phyloP scores from a whole-genome alignment of 2,329 filamentous ascomycete genomes.

The Phialophora chinensis region DNA sequence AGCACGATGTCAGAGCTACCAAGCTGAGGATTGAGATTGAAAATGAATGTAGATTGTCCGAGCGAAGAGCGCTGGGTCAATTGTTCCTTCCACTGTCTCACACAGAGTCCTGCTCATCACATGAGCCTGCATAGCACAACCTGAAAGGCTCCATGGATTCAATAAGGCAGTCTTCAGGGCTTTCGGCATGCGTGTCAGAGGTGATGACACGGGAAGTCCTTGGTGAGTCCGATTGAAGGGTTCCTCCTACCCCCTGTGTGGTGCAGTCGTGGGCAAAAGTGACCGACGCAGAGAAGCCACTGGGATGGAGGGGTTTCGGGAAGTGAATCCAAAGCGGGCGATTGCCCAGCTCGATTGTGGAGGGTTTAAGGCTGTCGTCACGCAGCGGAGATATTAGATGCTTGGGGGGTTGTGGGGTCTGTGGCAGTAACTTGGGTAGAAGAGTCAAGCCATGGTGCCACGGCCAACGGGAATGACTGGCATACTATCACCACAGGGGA shows the following conservation, averaged over 20 bases:
- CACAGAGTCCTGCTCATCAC: slow-evolving; percentile 35
- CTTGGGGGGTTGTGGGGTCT: not conserved
- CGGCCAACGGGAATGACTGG: slow-evolving; percentile 10
- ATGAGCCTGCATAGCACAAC: slow-evolving; percentile 34
- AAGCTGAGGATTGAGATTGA: slow-evolving; percentile 32
- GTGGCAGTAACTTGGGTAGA: not conserved
- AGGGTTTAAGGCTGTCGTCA: slow-evolving; percentile 7
- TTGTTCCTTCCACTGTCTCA: slow-evolving; percentile 32
- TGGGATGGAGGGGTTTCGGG: not conserved
- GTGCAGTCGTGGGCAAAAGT: not conserved
- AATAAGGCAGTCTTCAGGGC: slow-evolving; percentile 16
- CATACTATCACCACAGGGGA: not conserved
- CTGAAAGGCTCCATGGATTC: slow-evolving; percentile 39
- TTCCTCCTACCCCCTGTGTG: not conserved
- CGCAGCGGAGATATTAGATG: not conserved
- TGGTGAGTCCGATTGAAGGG: not conserved
- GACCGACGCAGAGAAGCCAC: not conserved
- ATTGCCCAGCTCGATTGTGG: slow-evolving; percentile 7
- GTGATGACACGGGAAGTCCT: not conserved
- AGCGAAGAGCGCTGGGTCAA: slow-evolving; percentile 26
- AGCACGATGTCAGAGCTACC: slow-evolving; percentile 30
- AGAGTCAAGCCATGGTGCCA: slow-evolving; percentile 15
- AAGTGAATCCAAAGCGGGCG: not conserved
- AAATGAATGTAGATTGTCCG: slow-evolving; percentile 32
- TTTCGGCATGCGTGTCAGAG: slow-evolving; percentile 14